These are phyloP conservation scores for Inga laurina DNA, from an alignment of 306 rosid genomes.

Conservation along the genomic window DNA sequence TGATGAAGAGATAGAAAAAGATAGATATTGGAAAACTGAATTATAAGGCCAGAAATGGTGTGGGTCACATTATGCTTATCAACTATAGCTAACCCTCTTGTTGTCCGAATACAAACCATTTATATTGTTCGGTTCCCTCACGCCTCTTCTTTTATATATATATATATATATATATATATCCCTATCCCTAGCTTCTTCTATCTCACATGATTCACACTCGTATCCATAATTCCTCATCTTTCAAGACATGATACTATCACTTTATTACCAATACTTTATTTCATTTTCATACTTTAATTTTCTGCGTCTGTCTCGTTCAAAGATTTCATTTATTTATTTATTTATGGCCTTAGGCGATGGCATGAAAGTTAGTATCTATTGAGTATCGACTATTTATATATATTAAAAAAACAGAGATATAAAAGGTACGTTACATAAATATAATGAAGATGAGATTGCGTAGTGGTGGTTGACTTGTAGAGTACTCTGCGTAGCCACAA, in stretches of 20 bases:
- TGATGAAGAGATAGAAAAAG: not conserved
- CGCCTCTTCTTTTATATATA: not conserved
- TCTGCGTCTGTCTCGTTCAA: not conserved
- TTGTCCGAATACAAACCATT: not conserved
- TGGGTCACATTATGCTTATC: not conserved
- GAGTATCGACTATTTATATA: not conserved
- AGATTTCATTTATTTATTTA: not conserved
- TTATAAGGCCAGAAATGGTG: not conserved
- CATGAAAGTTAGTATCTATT: not conserved
- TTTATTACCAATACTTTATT: too few species aligned
- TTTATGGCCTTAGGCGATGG: not conserved
- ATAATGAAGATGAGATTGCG: not conserved
- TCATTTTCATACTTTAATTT: not conserved
- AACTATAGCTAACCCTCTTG: not conserved
- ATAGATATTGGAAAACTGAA: not conserved
- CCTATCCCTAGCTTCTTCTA: not conserved
- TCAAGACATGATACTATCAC: too few species aligned
- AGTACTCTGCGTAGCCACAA: constrained; percentile 2
- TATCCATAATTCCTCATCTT: not conserved
- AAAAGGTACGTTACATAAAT: not conserved
- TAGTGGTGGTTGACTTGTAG: not conserved
- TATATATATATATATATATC: too few species aligned
- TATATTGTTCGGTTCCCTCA: not conserved
- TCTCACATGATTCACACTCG: not conserved
- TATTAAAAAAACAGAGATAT: not conserved